Evolutionary conservation across 805 yeast species (phyloP).

Genomic region (Pachysolen tannophilus): DNA sequence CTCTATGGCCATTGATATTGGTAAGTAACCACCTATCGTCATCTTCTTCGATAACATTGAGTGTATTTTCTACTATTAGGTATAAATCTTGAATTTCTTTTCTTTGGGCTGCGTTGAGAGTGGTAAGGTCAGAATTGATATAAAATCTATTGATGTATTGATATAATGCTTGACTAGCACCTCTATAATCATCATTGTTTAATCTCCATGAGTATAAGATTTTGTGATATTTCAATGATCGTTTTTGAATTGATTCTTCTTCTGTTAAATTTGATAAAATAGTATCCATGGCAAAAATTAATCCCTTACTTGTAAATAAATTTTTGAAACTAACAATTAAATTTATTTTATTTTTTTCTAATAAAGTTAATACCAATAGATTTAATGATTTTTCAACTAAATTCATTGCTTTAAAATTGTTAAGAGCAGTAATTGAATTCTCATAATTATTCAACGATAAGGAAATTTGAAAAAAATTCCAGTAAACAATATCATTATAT

Average conservation of each 20-base stretch:
- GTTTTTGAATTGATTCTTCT: conserved; percentile 4
- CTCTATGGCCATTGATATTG: conserved; percentile 13
- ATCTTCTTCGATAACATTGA: conserved; percentile 23
- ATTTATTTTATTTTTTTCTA: conserved; percentile 4
- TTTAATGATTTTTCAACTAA: conserved; percentile 3
- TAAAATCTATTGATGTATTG: conserved; percentile 28
- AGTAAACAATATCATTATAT: conserved; percentile 14
- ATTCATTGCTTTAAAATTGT: conserved; percentile 14
- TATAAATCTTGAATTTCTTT: conserved; percentile 15
- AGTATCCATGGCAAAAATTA: conserved; percentile 4
- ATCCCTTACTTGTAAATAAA: conserved; percentile 1
- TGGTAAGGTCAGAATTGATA: no score
- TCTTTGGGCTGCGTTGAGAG: no score
- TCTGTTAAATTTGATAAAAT: conserved; percentile 4
- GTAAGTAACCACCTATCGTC: conserved; percentile 35
- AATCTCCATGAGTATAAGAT: conserved; percentile 44
- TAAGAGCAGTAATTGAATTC: no score
- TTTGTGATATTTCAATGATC: conserved; percentile 33
- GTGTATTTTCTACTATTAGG: conserved; percentile 29
- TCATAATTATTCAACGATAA: conserved; percentile 22
- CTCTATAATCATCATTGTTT: conserved; percentile 41
- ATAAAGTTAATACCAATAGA: conserved; percentile 5
- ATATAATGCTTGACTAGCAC: conserved; percentile 35
- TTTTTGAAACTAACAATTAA: conserved; percentile 1
- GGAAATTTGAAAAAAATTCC: conserved; percentile 20